Conservation (phyloP, 2,329 filamentous ascomycete species). For the Aspergillus persii region DNA sequence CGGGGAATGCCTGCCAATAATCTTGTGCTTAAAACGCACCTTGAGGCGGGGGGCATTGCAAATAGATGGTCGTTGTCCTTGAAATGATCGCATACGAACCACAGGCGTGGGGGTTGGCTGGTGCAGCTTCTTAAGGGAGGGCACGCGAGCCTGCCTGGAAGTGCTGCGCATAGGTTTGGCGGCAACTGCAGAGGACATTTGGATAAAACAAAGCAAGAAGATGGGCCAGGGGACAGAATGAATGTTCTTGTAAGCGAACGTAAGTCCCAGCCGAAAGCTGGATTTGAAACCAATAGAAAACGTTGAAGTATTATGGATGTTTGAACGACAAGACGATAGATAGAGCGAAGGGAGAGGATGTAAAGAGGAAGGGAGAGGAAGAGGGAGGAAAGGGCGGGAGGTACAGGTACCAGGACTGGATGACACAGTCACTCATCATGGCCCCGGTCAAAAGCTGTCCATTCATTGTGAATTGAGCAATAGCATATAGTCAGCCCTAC, state of each 20-base stretch:
- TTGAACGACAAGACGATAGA: background rate
- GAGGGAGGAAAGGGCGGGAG: background rate
- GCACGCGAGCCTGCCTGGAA: slow-evolving; percentile 54
- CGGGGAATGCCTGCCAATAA: background rate
- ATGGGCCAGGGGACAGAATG: background rate
- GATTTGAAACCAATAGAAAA: background rate
- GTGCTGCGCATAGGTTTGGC: background rate
- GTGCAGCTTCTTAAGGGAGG: slow-evolving; percentile 28
- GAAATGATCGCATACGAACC: background rate
- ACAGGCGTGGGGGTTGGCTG: background rate
- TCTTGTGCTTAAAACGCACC: background rate
- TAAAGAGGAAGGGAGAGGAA: background rate
- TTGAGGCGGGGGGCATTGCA: background rate
- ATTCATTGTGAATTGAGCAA: background rate
- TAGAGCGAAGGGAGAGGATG: background rate
- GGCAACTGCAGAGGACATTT: background rate
- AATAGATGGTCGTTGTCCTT: background rate
- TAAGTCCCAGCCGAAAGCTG: background rate
- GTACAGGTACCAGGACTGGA: background rate
- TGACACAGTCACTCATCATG: background rate
- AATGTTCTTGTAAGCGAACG: background rate
- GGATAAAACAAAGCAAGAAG: background rate
- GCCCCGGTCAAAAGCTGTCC: too few relatives aligned
- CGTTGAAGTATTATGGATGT: background rate
- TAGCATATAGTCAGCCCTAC: background rate